phyloP scores from a whole-genome alignment of 108 stramenopile genomes.

The Craspedostauros australis region DNA sequence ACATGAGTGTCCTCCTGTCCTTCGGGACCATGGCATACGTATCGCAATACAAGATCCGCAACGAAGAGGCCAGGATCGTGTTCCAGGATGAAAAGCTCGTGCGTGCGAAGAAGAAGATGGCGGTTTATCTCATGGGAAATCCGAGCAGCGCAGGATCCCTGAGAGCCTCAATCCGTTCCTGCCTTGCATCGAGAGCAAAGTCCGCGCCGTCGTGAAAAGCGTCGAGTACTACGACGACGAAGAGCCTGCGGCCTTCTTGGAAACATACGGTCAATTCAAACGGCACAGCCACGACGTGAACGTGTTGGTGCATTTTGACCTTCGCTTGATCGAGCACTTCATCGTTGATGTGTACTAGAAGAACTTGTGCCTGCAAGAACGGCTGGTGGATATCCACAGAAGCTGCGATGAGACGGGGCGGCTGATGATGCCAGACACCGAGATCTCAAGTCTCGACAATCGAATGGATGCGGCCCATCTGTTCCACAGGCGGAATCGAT shows the following conservation, averaged over 20 bases:
- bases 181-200: slow-evolving; percentile 7
- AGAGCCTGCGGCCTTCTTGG: slow-evolving; percentile 21
- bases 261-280: slow-evolving; percentile 9
- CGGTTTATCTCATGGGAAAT: slow-evolving; percentile 3
- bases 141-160: neutral
- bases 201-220: slow-evolving; percentile 9
- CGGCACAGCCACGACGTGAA: slow-evolving; percentile 10
- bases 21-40: slow-evolving; percentile 21
- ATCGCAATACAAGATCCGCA: slow-evolving; percentile 24
- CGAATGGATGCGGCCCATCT: neutral
- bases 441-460: neutral
- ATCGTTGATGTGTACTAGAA: slow-evolving; percentile 23
- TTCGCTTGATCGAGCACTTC: slow-evolving; percentile 3
- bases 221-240: slow-evolving; percentile 21
- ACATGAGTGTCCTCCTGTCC: slow-evolving; percentile 17
- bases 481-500: slow-evolving; percentile 10
- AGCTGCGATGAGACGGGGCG: slow-evolving; percentile 7
- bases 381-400: slow-evolving; percentile 22
- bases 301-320: slow-evolving; percentile 15
- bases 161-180: slow-evolving; percentile 18
- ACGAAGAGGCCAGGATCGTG: slow-evolving; percentile 15
- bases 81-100: slow-evolving; percentile 7
- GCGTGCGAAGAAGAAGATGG: slow-evolving; percentile 11
- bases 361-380: slow-evolving; percentile 26
- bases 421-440: slow-evolving; percentile 1